Conservation (phyloP, 192 early-diverging fungal genomes). For the Kickxella alabastrina region DNA sequence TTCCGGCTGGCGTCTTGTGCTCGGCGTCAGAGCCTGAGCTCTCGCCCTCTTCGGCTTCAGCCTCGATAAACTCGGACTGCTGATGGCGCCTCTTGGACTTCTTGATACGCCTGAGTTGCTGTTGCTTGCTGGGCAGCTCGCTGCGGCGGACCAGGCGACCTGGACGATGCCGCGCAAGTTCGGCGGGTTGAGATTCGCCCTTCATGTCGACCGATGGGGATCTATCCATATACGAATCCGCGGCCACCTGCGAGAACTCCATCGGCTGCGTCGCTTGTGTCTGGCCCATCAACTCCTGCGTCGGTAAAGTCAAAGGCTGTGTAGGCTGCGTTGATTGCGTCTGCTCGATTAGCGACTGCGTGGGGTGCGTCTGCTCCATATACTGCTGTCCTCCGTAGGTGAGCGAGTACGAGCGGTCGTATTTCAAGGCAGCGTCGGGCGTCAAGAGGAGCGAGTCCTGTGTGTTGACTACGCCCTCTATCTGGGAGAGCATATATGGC, state of each 20-base stretch:
- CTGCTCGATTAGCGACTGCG: conserved; percentile 11
- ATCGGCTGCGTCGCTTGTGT: conserved; percentile 13
- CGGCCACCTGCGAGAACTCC: no score
- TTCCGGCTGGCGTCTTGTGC: conserved; percentile 6
- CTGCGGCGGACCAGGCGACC: no score
- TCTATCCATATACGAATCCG: no score
- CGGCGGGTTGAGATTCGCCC: no score
- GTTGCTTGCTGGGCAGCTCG: no score
- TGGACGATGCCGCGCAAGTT: no score
- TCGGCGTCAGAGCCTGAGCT: conserved; percentile 36
- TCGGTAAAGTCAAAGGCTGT: background rate
- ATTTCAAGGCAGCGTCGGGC: conserved; percentile 11
- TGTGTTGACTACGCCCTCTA: conserved; percentile 14
- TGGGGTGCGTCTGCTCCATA: conserved; percentile 15
- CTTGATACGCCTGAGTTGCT: no score
- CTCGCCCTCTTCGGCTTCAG: conserved; percentile 48
- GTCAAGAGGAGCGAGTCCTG: conserved; percentile 50
- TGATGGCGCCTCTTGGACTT: conserved; percentile 2
- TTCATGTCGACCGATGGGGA: no score
- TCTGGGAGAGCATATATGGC: conserved; percentile 18
- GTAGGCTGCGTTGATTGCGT: conserved; percentile 4
- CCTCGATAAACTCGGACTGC: conserved; percentile 48
- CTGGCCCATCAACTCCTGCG: conserved; percentile 5
- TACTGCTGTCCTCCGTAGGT: no score
- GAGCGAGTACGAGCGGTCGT: no score